phyloP scores from a whole-genome alignment of 2,329 filamentous ascomycete genomes.

The Colletotrichum nymphaeae region DNA sequence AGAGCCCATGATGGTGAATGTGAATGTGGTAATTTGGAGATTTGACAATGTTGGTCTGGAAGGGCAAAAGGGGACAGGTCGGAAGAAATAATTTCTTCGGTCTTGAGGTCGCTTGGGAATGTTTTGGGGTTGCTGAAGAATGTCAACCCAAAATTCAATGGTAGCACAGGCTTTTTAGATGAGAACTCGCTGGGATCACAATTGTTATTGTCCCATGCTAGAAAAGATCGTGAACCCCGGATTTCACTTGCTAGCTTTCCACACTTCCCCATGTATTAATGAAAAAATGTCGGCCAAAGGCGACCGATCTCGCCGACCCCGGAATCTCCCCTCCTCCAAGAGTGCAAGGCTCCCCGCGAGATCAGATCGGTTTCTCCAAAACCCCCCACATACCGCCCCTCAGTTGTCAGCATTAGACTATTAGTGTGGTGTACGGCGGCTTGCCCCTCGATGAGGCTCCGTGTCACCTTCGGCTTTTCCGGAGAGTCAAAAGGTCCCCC shows the following conservation, averaged over 20 bases:
- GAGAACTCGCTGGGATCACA: not conserved
- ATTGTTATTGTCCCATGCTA: not conserved
- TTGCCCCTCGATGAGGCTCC: slow-evolving; percentile 6
- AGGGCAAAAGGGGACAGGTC: too few relatives aligned
- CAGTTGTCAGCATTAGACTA: not conserved
- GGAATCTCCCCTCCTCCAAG: slow-evolving; percentile 14
- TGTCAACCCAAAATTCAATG: not conserved
- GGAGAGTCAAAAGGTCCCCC: not conserved
- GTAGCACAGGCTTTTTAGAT: not conserved
- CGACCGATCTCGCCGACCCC: slow-evolving; percentile 27
- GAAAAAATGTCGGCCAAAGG: slow-evolving; percentile 11
- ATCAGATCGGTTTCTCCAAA: not conserved
- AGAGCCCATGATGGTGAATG: slow-evolving; percentile 7
- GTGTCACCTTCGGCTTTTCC: slow-evolving; percentile 17
- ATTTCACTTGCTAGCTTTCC: not conserved
- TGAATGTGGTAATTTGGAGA: too few relatives aligned
- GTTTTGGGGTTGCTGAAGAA: not conserved
- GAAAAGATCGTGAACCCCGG: slow-evolving; percentile 5
- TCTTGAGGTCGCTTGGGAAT: not conserved
- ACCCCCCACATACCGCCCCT: slow-evolving; percentile 1
- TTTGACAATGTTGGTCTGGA: too few relatives aligned
- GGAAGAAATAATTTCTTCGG: too few relatives aligned
- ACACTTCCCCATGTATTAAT: not conserved
- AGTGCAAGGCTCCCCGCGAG: not conserved
- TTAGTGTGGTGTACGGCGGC: not conserved